Conservation (phyloP, 192 early-diverging fungal genomes). For the Backusella australiensis region DNA sequence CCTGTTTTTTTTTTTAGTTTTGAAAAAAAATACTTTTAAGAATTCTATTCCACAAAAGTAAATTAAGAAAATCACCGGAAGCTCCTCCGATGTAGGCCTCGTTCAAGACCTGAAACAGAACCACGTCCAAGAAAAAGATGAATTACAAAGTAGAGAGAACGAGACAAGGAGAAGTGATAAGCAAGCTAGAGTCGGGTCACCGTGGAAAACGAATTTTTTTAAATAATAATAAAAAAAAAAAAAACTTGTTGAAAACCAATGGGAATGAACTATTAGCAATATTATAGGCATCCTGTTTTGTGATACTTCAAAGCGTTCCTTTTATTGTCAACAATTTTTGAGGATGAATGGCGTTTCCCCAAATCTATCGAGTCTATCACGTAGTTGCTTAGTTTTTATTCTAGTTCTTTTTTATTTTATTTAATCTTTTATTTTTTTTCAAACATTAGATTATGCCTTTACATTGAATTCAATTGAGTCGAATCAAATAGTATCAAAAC, state of each 20-base stretch:
- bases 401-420: background rate
- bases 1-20: background rate
- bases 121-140: background rate
- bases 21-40: background rate
- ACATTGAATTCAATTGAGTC: background rate
- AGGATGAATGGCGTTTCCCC: background rate
- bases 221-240: background rate
- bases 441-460: no score
- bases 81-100: background rate
- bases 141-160: background rate
- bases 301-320: background rate
- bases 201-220: background rate
- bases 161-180: background rate
- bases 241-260: background rate
- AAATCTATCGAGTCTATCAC: background rate
- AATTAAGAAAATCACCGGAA: background rate
- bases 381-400: background rate
- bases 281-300: background rate
- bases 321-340: background rate
- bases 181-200: background rate
- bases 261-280: background rate
- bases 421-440: no score
- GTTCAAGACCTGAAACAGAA: background rate
- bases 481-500: background rate
- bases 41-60: background rate